Conservation (phyloP, 2,329 filamentous ascomycete genomes). For the Tricladium varicosporioides region DNA sequence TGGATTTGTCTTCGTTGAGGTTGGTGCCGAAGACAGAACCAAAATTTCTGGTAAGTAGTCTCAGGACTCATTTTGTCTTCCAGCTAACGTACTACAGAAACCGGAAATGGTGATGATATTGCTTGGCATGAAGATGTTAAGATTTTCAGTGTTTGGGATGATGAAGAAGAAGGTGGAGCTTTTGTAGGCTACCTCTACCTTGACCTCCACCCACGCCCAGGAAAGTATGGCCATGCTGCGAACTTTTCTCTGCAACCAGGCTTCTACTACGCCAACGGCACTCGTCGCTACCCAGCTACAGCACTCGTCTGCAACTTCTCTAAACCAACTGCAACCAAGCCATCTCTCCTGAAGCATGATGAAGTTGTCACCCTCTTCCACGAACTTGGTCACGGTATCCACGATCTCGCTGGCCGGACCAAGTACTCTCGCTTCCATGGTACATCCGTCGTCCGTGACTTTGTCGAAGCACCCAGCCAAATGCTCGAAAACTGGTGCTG, state of each 20-base stretch:
- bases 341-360: constrained; percentile 76
- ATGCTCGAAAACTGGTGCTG: constrained; percentile 79
- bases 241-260: constrained; percentile 81
- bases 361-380: constrained; percentile 84
- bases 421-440: constrained; percentile 67
- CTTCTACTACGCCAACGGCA: constrained; percentile 64
- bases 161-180: constrained; percentile 64
- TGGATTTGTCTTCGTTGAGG: constrained; percentile 73
- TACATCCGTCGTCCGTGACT: constrained; percentile 64
- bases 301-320: constrained; percentile 84
- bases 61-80: background rate
- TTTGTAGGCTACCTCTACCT: constrained; percentile 84
- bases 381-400: constrained; percentile 69
- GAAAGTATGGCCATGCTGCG: constrained; percentile 82
- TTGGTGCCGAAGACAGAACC: constrained; percentile 62
- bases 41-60: constrained; percentile 27
- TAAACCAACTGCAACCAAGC: constrained; percentile 74
- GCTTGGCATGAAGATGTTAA: constrained; percentile 83
- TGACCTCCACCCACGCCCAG: constrained; percentile 74
- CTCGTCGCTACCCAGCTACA: constrained; percentile 72
- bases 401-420: constrained; percentile 63
- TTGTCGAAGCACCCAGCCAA: constrained; percentile 69
- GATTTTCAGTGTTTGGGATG: constrained; percentile 80
- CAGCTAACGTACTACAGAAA: constrained; percentile 17
- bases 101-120: constrained; percentile 43